Evolutionary conservation across 805 yeast species (phyloP).

Genomic region (Yarrowia sp.): DNA sequence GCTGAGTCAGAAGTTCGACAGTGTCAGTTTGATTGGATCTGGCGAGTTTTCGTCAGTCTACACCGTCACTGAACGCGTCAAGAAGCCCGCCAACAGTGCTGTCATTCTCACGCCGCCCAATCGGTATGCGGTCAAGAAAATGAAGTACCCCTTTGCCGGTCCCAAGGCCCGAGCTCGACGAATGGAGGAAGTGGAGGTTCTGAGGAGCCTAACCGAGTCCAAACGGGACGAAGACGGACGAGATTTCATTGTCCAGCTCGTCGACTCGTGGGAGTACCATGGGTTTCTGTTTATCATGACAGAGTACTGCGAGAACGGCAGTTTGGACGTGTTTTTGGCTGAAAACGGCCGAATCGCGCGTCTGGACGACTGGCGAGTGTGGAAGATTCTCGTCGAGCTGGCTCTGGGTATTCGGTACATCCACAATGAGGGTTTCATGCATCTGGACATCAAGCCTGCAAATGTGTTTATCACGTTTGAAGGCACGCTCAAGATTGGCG

Average conservation of each 20-base stretch:
- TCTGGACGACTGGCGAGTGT: slow-evolving; percentile 93
- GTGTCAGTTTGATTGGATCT: slow-evolving; percentile 68
- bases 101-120: slow-evolving; percentile 32
- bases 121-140: slow-evolving; percentile 81
- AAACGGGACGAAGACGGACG: slow-evolving; percentile 54
- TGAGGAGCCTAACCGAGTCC: slow-evolving; percentile 36
- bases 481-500: slow-evolving; percentile 91
- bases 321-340: slow-evolving; percentile 72
- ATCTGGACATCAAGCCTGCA: slow-evolving; percentile 92
- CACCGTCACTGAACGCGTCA: slow-evolving; percentile 66
- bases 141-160: slow-evolving; percentile 63
- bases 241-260: slow-evolving; percentile 72
- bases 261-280: slow-evolving; percentile 79
- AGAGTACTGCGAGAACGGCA: slow-evolving; percentile 93
- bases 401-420: slow-evolving; percentile 75
- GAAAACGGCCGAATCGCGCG: slow-evolving; percentile 73
- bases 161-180: slow-evolving; percentile 60
- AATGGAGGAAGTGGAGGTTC: slow-evolving; percentile 71
- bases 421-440: slow-evolving; percentile 73
- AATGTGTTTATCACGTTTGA: slow-evolving; percentile 92
- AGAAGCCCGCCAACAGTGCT: slow-evolving; percentile 19
- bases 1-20: slow-evolving; percentile 53
- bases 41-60: slow-evolving; percentile 92
- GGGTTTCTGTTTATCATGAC: slow-evolving; percentile 85
- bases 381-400: slow-evolving; percentile 91